These are phyloP conservation scores for Suhomyces canberraensis DNA, from an alignment of 805 yeast genomes.

Conservation along the genomic window DNA sequence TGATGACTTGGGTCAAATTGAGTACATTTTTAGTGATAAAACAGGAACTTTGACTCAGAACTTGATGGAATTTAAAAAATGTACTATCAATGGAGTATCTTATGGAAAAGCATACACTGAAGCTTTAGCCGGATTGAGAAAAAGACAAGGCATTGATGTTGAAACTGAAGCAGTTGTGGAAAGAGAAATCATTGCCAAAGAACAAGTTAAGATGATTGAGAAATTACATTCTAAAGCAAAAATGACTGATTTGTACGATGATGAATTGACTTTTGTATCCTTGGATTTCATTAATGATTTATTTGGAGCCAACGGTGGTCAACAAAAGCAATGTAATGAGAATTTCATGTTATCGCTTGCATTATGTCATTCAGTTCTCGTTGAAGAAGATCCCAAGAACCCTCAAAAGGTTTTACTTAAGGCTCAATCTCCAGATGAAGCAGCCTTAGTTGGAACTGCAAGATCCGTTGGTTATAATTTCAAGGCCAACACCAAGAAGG, in stretches of 20 bases:
- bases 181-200: constrained; percentile 38
- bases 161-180: constrained; percentile 45
- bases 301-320: constrained; percentile 46
- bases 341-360: constrained; percentile 77
- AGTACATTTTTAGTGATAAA: constrained; percentile 77
- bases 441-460: constrained; percentile 80
- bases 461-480: constrained; percentile 73
- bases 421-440: constrained; percentile 87
- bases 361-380: constrained; percentile 73
- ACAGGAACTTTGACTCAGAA: constrained; percentile 84
- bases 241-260: constrained; percentile 33
- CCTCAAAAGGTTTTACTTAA: constrained; percentile 56
- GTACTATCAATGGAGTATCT: constrained; percentile 62
- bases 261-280: constrained; percentile 69
- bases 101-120: constrained; percentile 79
- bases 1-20: constrained; percentile 82
- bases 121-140: constrained; percentile 69
- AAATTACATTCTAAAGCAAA: constrained; percentile 26
- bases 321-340: constrained; percentile 58
- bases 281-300: constrained; percentile 63
- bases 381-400: constrained; percentile 61
- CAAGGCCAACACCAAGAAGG: constrained; percentile 62
- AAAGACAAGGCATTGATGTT: constrained; percentile 61
- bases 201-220: constrained; percentile 47
- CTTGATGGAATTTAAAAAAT: constrained; percentile 77